Evolutionary conservation across 225 moss, liverwort and hornwort genomes (phyloP).

Genomic region (Straminergon stramineum): DNA sequence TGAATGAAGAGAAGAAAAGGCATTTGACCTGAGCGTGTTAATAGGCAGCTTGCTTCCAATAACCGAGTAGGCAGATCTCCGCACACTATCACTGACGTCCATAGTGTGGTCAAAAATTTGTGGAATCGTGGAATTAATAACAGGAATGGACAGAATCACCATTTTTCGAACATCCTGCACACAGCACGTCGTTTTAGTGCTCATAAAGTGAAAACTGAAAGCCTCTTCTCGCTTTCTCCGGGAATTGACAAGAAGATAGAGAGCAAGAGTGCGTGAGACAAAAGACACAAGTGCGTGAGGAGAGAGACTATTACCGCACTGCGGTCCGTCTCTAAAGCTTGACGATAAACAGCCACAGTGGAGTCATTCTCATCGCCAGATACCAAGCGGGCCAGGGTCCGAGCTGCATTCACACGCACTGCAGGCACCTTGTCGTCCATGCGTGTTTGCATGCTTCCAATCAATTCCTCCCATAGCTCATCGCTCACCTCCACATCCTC

Average conservation of each 20-base stretch:
- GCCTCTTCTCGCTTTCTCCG: neutral
- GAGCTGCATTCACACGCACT: slow-evolving; percentile 83
- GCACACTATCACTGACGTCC: slow-evolving; percentile 76
- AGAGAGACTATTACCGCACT: slow-evolving; percentile 53
- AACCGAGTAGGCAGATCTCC: slow-evolving; percentile 62
- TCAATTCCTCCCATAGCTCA: slow-evolving; percentile 72
- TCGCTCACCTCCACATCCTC: slow-evolving; percentile 54
- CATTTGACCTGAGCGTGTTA: slow-evolving; percentile 59
- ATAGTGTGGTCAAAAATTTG: slow-evolving; percentile 77
- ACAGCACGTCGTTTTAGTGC: slow-evolving; percentile 3
- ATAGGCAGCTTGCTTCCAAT: slow-evolving; percentile 62
- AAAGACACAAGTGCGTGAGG: neutral
- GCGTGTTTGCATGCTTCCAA: slow-evolving; percentile 57
- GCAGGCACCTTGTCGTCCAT: slow-evolving; percentile 72
- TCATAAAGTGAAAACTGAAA: neutral
- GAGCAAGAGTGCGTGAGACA: neutral
- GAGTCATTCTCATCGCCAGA: slow-evolving; percentile 60
- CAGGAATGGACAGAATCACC: slow-evolving; percentile 81
- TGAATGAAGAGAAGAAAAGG: neutral
- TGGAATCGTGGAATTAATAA: slow-evolving; percentile 55
- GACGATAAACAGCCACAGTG: slow-evolving; percentile 56
- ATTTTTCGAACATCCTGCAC: slow-evolving; percentile 87
- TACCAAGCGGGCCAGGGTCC: slow-evolving; percentile 70
- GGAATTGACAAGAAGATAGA: neutral
- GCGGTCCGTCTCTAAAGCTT: slow-evolving; percentile 59